A percentile compares a stretch with the other conserved stretches of the same genome.
Evolutionary conservation across 257 asterid genomes (phyloP).

Genomic region (Handroanthus guayacan): DNA sequence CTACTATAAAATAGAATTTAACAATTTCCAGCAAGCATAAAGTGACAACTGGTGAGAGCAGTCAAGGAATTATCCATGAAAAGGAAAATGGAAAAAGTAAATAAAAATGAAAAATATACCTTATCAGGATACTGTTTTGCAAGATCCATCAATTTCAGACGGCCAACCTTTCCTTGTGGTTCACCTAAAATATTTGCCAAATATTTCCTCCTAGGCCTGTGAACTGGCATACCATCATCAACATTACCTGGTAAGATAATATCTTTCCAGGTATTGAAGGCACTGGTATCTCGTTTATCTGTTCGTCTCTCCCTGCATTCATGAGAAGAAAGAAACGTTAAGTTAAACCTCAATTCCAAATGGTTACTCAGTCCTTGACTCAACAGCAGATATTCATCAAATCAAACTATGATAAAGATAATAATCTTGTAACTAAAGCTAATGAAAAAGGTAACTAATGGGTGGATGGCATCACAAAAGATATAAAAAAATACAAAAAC

Average conservation of each 20-base stretch:
- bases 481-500: too few species aligned
- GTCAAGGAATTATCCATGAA: background rate
- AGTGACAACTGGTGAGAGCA: conserved; percentile 25
- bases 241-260: conserved; percentile 91
- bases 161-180: conserved; percentile 93
- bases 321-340: conserved; percentile 17
- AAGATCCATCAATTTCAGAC: conserved; percentile 78
- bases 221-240: conserved; percentile 90
- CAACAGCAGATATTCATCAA: background rate
- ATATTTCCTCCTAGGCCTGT: conserved; percentile 70
- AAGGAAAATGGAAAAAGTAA: background rate
- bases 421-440: conserved; percentile 8
- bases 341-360: background rate
- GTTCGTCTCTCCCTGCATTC: conserved; percentile 86
- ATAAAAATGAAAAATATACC: conserved; percentile 55
- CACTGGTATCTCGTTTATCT: conserved; percentile 88
- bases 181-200: conserved; percentile 91
- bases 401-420: conserved; percentile 13
- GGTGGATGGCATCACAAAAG: background rate
- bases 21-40: conserved; percentile 26
- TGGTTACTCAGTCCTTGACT: background rate
- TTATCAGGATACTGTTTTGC: conserved; percentile 83
- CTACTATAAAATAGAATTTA: conserved; percentile 14
- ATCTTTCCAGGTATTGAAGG: conserved; percentile 97
- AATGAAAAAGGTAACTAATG: background rate